These are phyloP conservation scores for Choiromyces venosus DNA, from an alignment of 495 filamentous ascomycete species.

Conservation along the genomic window DNA sequence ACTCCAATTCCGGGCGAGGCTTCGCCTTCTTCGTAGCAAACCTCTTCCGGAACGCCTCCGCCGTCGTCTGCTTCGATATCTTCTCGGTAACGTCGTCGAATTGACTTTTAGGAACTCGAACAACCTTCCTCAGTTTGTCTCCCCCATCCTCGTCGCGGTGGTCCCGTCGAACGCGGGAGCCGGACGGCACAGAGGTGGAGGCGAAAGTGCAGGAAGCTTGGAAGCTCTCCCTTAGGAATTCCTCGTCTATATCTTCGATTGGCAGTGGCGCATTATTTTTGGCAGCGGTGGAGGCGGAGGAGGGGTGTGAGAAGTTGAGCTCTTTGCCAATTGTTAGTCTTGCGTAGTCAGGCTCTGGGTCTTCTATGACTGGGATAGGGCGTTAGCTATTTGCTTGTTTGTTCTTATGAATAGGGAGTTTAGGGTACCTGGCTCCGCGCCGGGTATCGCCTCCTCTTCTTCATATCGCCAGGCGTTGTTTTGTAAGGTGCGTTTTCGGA, in stretches of 20 bases:
- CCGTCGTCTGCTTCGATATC: constrained; percentile 38
- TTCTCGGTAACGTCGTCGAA: constrained; percentile 40
- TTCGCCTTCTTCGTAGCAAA: constrained; percentile 38
- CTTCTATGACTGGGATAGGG: constrained; percentile 5
- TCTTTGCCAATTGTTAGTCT: constrained; percentile 27
- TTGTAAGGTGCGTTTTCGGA: constrained; percentile 32
- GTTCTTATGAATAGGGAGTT: constrained; percentile 7
- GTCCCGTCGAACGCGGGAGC: not conserved
- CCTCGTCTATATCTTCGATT: constrained; percentile 25
- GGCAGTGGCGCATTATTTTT: constrained; percentile 14
- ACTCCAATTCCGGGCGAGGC: constrained; percentile 16
- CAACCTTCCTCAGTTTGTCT: constrained; percentile 23
- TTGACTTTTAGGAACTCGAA: constrained; percentile 35
- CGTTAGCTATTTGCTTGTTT: not conserved
- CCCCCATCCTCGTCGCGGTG: not conserved
- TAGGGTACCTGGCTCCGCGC: constrained; percentile 23
- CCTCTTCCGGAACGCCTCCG: constrained; percentile 38
- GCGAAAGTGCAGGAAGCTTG: not conserved
- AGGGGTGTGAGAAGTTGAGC: constrained; percentile 12
- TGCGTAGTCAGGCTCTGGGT: constrained; percentile 39
- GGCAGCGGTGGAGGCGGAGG: not conserved
- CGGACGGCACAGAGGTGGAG: constrained; percentile 1
- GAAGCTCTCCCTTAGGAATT: constrained; percentile 24
- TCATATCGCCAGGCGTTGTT: constrained; percentile 41
- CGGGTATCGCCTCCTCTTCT: constrained; percentile 29